These are phyloP conservation scores for Fomitopsis serialis DNA, from an alignment of 768 basidiomycete genomes.

Conservation along the genomic window DNA sequence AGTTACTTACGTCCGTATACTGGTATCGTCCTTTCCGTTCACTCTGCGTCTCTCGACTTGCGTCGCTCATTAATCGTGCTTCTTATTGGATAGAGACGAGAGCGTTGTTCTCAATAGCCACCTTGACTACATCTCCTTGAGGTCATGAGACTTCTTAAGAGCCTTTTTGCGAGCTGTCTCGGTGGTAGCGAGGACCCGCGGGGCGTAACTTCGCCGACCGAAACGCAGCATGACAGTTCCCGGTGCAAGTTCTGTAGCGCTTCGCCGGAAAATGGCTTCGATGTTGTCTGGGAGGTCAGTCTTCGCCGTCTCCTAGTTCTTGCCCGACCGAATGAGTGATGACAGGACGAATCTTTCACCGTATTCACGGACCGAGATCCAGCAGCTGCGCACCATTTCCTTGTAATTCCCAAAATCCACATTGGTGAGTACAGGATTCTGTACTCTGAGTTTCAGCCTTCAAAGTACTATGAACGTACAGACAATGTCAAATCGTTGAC, in stretches of 20 bases:
- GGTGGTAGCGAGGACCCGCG: too few species aligned
- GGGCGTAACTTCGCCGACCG: too few species aligned
- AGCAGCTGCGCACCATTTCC: slow-evolving; percentile 29
- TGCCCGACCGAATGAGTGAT: too few species aligned
- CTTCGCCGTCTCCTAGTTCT: background rate
- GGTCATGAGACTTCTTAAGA: too few species aligned
- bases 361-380: slow-evolving; percentile 33
- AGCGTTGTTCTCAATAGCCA: too few species aligned
- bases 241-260: slow-evolving; percentile 29
- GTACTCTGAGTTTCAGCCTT: background rate
- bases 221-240: background rate
- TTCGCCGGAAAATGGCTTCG: slow-evolving; percentile 26
- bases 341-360: slow-evolving; percentile 24
- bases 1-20: too few species aligned
- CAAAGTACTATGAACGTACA: slow-evolving; percentile 19
- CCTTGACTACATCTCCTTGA: too few species aligned
- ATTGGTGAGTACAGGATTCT: slow-evolving; percentile 23
- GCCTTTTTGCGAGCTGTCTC: too few species aligned
- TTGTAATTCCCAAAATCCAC: slow-evolving; percentile 31
- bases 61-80: too few species aligned
- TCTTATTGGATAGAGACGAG: too few species aligned
- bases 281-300: slow-evolving; percentile 29
- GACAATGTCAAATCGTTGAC: slow-evolving; percentile 50
- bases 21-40: too few species aligned
- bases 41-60: too few species aligned